phyloP scores from a whole-genome alignment of 192 early-diverging fungal genomes.

The Backusella sp. region DNA sequence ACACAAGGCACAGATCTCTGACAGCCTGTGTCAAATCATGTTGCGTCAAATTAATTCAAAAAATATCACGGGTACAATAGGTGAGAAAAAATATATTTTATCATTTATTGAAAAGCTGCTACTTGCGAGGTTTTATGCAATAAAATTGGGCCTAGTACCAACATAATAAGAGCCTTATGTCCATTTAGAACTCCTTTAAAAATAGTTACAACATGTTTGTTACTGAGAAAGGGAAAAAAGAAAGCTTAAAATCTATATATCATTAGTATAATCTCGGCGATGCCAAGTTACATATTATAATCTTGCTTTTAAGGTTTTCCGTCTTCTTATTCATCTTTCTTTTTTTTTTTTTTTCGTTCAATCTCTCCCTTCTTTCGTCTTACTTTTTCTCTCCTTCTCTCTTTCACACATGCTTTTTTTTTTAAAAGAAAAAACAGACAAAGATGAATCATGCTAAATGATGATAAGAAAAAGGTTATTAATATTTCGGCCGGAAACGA shows the following conservation, averaged over 20 bases:
- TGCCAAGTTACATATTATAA: neutral
- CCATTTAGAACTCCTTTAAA: neutral
- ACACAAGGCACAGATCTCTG: neutral
- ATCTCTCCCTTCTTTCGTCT: neutral
- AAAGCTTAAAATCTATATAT: neutral
- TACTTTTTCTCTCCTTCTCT: neutral
- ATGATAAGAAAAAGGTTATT: neutral
- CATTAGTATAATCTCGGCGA: neutral
- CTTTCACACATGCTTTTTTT: neutral
- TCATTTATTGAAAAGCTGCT: neutral
- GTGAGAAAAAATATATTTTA: neutral
- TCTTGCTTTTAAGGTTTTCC: neutral
- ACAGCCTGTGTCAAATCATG: constrained; percentile 1
- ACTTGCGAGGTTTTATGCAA: constrained; percentile 4
- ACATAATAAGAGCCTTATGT: neutral
- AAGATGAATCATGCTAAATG: no score
- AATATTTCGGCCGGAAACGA: constrained; percentile 1
- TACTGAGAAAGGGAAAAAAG: neutral
- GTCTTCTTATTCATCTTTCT: neutral
- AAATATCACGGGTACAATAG: neutral
- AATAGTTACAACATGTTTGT: neutral
- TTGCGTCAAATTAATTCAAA: constrained; percentile 1
- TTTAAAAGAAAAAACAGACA: no score
- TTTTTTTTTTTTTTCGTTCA: neutral
- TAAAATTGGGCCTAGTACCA: neutral